Percentiles rank a stretch among this genome's conserved stretches.
These are phyloP conservation scores for Perilla frutescens DNA, from an alignment of 257 asterid species.

Conservation along the genomic window DNA sequence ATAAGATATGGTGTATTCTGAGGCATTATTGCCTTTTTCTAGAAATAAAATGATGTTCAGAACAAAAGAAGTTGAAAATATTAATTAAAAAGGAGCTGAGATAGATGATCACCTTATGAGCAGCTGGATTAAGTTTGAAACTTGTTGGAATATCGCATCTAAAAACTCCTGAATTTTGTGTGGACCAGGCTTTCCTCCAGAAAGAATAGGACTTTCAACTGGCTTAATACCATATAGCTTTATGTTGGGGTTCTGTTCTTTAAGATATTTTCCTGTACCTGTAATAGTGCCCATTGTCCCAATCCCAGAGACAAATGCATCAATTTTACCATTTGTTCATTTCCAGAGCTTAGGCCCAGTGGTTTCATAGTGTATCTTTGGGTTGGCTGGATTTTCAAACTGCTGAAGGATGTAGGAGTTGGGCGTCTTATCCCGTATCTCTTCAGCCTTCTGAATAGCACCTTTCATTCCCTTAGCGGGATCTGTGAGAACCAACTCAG, in stretches of 20 bases:
- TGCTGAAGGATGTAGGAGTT: constrained; percentile 94
- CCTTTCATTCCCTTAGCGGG: constrained; percentile 95
- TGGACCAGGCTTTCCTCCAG: constrained; percentile 98
- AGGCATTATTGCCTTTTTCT: no score
- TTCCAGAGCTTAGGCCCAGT: constrained; percentile 82
- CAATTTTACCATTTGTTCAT: constrained; percentile 71
- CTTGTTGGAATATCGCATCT: constrained; percentile 95
- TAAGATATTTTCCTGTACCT: constrained; percentile 61
- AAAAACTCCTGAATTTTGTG: no score
- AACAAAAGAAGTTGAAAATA: no score
- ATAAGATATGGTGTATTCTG: no score
- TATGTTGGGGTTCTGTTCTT: constrained; percentile 59
- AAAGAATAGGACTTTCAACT: constrained; percentile 77
- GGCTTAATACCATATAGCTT: constrained; percentile 84
- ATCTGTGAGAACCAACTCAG: constrained; percentile 85
- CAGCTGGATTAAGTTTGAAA: constrained; percentile 80
- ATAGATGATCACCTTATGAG: no score
- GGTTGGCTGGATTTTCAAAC: constrained; percentile 92
- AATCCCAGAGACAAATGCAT: constrained; percentile 63
- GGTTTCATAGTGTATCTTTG: constrained; percentile 82
- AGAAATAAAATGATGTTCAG: no score
- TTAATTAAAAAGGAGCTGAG: no score
- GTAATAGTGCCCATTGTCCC: constrained; percentile 72
- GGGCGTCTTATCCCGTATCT: constrained; percentile 76
- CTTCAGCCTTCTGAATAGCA: constrained; percentile 87